Base-by-base conservation (phyloP, 2,329 filamentous ascomycete genomes). In the Phaeosphaeria sp. region DNA sequence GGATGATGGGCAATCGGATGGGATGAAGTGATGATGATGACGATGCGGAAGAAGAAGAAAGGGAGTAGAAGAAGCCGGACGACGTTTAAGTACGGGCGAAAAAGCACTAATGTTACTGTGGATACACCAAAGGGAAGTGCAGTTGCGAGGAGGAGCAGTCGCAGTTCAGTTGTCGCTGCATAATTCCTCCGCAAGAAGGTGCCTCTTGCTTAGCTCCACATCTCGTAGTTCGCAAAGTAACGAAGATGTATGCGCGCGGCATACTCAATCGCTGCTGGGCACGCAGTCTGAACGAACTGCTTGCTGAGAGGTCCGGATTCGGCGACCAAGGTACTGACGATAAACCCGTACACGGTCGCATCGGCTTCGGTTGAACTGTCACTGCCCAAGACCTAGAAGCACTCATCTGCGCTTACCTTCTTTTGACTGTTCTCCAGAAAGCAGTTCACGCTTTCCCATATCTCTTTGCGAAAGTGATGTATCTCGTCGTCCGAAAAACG, bases 321-420 rank as follows among this genome's bases (percentile, higher is more conserved):
- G 60, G 81, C 84, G 2, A 86, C 67, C 59, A 89, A 69, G 1
- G 75, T 77, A n/a, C 82, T 82, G 15, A 78, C 75, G 36, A 88
- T 74, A 63, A 89, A 88, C 0, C 84, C 87, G 73, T 84, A 89
- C 5, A 89, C 46, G 0, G 77, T 78, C 1, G 83, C 77, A 69
- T 90, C 87, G 0, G 79, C 84, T 63, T 89, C 86, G 0, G 83
- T 86, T 3, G 86, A 86, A 2, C 71, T 63, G 0, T 79, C 63
- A 0, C 84, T 82, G 1, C 85, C 86, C 13, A 88, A 70, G 1
- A 84, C 68, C 86, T 87, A 89, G 63, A 88, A 89, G 4, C 82
- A 81, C 7, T 71, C 65, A 0, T 72, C 65, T 0, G 56, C 47
- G 6, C 60, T 57, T 6, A 57, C 58, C 47, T 75, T 75, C n/a